Base-by-base conservation (phyloP, 768 basidiomycete species). In the Suillus plorans region DNA sequence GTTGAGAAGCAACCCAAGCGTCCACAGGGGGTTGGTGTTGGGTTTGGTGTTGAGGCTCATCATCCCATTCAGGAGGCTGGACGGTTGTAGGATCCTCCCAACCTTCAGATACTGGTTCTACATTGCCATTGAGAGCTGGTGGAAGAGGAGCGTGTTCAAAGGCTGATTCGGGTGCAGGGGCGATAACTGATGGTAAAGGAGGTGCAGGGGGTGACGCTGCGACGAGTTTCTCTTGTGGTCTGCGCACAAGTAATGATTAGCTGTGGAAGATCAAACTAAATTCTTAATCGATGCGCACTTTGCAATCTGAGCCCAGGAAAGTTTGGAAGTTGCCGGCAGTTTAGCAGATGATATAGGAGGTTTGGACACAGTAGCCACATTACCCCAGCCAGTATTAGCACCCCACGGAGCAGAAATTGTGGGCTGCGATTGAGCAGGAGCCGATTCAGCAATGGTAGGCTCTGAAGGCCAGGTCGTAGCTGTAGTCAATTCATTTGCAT, bases 221-320 rank as follows among this genome's bases (percentile, higher is more conserved):
- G 16, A 79, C 69, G 16, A 84, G 83, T 74, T 90, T 92, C 73
- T 91, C 89, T 69, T 89, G 87, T 28, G 84, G 83, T 62, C 89
- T 91, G 66, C 31, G 28, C 55, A 60, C 39, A 34, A 31, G n/a
- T 13, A 1, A 37, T 64, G 49, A 68, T 61, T 28, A 69, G 63
- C 53, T 31, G 37, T 20, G 13, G 50, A 37, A n/a, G 28, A 50
- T 20, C 16, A 52, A 64, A 58, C 6, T 65, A 37, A 34, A 31
- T 65, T 55, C 47, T 47, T 66, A 36, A 44, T 62, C 34, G 41
- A 63, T 78, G 25, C 83, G 8, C 71, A 90, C 91, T 88, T 82
- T 67, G 92, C 92, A 73, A 94, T 82, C 71, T 94, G 90, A 9
- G 92, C 92, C 92, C 92, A 94, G 42, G 92, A 93, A 65, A 91